Conservation (phyloP, 2,329 filamentous ascomycete genomes). For the Penicillium nordicum region DNA sequence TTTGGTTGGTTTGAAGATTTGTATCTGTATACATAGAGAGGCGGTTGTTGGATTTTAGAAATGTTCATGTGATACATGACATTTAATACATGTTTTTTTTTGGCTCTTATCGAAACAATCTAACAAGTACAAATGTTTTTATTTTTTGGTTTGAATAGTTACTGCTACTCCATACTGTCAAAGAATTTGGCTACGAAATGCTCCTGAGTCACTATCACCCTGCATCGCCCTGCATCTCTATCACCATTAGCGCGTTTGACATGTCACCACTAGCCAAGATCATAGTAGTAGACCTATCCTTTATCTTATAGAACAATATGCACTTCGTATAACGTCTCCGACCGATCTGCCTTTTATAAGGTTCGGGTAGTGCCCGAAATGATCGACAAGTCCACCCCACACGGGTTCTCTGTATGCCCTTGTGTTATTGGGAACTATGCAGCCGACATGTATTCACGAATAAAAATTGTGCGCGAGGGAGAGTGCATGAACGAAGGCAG, state of each 20-base stretch:
- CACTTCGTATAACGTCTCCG: neutral
- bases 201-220: too few relatives aligned
- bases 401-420: neutral
- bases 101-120: neutral
- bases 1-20: constrained; percentile 7
- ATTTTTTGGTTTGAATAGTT: constrained; percentile 24
- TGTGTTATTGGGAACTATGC: neutral
- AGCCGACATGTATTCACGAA: neutral
- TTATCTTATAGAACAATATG: neutral
- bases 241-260: too few relatives aligned
- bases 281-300: neutral
- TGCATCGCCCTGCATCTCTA: too few relatives aligned
- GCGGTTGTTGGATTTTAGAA: constrained; percentile 17
- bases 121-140: constrained; percentile 21
- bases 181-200: neutral
- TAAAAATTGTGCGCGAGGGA: neutral
- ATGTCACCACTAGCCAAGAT: neutral
- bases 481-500: too few relatives aligned
- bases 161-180: neutral
- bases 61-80: constrained; percentile 9
- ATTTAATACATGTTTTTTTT: constrained; percentile 15
- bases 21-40: constrained; percentile 25
- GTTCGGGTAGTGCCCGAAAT: neutral
- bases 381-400: neutral
- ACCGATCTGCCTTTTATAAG: neutral